Conservation (phyloP, 345 rosid genomes). For the Salix koriyanagi region DNA sequence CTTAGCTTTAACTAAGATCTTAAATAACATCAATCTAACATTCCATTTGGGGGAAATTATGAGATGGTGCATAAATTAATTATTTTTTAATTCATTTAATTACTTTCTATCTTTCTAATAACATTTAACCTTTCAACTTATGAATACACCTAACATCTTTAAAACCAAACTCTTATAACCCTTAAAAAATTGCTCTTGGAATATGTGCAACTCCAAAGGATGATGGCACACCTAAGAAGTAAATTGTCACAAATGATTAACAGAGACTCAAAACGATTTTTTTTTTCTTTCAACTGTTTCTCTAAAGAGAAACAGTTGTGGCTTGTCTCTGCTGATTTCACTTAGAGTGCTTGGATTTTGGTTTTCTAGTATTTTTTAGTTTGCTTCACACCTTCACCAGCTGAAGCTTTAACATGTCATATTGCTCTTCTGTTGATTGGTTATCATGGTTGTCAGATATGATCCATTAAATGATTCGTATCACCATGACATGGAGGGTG, state of each 20-base stretch:
- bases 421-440: background rate
- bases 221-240: background rate
- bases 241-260: background rate
- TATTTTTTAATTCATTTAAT: background rate
- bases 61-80: background rate
- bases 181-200: background rate
- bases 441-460: constrained; percentile 40
- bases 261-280: background rate
- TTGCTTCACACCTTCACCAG: background rate
- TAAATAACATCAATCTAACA: background rate
- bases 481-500: constrained; percentile 76
- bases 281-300: background rate
- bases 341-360: background rate
- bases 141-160: background rate
- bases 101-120: background rate
- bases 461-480: constrained; percentile 53
- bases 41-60: background rate
- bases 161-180: background rate
- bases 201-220: background rate
- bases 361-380: background rate
- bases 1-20: background rate
- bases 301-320: background rate
- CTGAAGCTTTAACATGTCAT: background rate
- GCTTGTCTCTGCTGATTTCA: background rate
- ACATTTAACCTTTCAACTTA: background rate